These are phyloP conservation scores for Colletotrichum sansevieriae DNA, from an alignment of 2,329 filamentous ascomycete genomes.

Conservation along the genomic window DNA sequence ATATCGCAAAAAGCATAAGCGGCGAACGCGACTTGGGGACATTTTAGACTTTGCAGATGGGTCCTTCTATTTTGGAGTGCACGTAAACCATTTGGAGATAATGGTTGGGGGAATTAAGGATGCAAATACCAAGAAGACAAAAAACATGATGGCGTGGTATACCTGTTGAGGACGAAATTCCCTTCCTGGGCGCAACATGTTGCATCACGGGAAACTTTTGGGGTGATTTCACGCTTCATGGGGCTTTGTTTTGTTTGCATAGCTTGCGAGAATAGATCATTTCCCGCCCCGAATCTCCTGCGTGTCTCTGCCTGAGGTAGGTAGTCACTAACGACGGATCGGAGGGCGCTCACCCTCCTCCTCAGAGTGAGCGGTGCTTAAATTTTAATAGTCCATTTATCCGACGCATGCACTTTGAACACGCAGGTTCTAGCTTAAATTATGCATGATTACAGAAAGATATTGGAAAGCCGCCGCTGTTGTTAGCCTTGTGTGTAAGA, in stretches of 20 bases:
- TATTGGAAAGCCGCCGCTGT: too few species aligned
- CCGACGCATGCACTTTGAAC: too few species aligned
- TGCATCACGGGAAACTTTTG: neutral
- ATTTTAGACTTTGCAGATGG: neutral
- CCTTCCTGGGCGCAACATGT: neutral
- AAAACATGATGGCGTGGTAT: conserved; percentile 6
- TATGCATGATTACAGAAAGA: too few species aligned
- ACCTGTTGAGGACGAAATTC: neutral
- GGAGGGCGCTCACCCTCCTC: too few species aligned
- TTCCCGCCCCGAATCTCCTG: neutral
- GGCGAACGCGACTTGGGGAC: conserved; percentile 10
- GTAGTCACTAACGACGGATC: too few species aligned
- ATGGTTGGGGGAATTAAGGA: neutral
- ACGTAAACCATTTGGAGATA: neutral
- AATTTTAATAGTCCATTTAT: too few species aligned
- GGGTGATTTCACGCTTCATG: neutral
- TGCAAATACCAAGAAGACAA: conserved; percentile 3
- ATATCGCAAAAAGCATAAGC: conserved; percentile 7
- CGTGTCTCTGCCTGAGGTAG: too few species aligned
- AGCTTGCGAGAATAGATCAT: conserved; percentile 34
- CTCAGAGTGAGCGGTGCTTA: too few species aligned
- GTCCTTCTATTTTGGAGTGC: neutral
- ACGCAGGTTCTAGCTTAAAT: too few species aligned
- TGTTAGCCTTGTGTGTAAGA: neutral
- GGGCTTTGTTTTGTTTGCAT: conserved; percentile 10